A percentile compares a stretch with the other conserved stretches of the same genome.
Evolutionary conservation across 192 early-diverging fungal species (phyloP).

Genomic region (Coemansia reversa): DNA sequence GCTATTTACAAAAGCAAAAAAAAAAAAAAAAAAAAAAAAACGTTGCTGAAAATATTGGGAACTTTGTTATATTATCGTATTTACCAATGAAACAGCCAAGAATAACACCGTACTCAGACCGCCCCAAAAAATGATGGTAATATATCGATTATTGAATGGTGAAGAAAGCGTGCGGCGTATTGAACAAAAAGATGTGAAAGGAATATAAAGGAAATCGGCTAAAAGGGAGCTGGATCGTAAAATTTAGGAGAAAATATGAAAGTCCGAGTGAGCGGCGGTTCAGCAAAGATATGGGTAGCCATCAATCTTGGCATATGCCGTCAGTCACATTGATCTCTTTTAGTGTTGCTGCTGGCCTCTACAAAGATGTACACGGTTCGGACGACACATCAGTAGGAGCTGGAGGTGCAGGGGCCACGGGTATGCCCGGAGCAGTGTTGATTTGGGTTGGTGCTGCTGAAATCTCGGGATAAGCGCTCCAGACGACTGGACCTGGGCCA

Average conservation of each 20-base stretch:
- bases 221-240: too few species aligned
- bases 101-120: too few species aligned
- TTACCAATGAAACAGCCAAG: not conserved
- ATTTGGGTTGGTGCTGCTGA: slow-evolving; percentile 1
- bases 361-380: too few species aligned
- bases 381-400: not conserved
- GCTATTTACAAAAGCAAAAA: not conserved
- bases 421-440: not conserved
- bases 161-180: too few species aligned
- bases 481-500: slow-evolving; percentile 42
- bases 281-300: not conserved
- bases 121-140: not conserved
- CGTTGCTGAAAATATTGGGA: not conserved
- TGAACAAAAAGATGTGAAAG: too few species aligned
- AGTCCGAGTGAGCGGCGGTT: not conserved
- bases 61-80: slow-evolving; percentile 8
- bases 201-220: too few species aligned
- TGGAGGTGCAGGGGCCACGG: not conserved
- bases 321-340: too few species aligned
- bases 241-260: too few species aligned
- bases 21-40: too few species aligned
- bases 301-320: too few species aligned
- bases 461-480: slow-evolving; percentile 15
- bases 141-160: not conserved
- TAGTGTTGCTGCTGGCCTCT: too few species aligned